These are phyloP conservation scores for Spizellomyces sp. DNA, from an alignment of 192 early-diverging fungal species.

Conservation along the genomic window DNA sequence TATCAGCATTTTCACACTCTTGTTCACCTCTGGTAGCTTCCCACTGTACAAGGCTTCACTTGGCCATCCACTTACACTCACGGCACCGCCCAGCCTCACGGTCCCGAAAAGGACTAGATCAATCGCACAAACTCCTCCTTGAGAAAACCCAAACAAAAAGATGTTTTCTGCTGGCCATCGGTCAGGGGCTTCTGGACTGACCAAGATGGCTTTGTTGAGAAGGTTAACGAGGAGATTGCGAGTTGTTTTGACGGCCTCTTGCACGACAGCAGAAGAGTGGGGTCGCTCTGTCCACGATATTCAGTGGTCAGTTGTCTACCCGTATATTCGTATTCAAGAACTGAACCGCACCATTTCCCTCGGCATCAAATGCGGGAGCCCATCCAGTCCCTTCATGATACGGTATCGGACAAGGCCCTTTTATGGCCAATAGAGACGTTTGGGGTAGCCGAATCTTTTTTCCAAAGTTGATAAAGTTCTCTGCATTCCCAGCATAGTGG, in stretches of 20 bases:
- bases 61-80: constrained; percentile 65
- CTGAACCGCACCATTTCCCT: constrained; percentile 41
- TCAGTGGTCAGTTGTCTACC: no score
- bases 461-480: constrained; percentile 65
- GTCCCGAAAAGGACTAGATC: constrained; percentile 63
- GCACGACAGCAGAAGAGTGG: constrained; percentile 38
- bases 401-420: constrained; percentile 63
- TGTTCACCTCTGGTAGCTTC: constrained; percentile 28
- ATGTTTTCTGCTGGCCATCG: constrained; percentile 46
- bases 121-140: constrained; percentile 70
- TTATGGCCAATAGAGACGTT: constrained; percentile 64
- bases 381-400: constrained; percentile 66
- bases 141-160: constrained; percentile 74
- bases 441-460: constrained; percentile 67
- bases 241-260: constrained; percentile 49
- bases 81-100: constrained; percentile 52
- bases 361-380: constrained; percentile 63
- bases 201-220: constrained; percentile 34
- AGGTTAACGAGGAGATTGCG: constrained; percentile 48
- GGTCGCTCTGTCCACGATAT: constrained; percentile 17
- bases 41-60: constrained; percentile 41
- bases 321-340: no score
- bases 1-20: constrained; percentile 44
- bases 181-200: neutral
- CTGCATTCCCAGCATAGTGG: constrained; percentile 4